Base-by-base conservation (phyloP, 2,329 filamentous ascomycete species). In the Didymella glomerata region DNA sequence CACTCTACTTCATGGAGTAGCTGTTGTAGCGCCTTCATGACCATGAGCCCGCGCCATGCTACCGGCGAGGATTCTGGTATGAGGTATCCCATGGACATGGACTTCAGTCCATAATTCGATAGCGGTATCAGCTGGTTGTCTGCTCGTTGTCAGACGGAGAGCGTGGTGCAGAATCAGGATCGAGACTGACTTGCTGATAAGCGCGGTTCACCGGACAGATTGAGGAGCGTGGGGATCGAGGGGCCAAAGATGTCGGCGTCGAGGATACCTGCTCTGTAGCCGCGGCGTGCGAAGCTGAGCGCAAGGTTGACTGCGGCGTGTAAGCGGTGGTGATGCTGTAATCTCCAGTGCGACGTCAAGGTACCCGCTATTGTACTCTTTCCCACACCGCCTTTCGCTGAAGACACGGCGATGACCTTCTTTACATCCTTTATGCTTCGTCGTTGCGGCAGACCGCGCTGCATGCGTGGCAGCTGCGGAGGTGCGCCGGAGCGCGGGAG, bases 21-120 rank as follows among this genome's bases (percentile, higher is more conserved):
- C 74, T 99, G 95, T 68, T 97, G 93, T 64, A 99, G 84, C 0
- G 95, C 95, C 74, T 98, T 99, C 84, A 96, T 96, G 14, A 98
- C 91, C 93, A 99, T 97, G 2, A 97, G 85, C 0, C 95, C 95
- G 50, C 95, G 88, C 95, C 95, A 99, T 30, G 95, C 93, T 16
- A 99, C 90, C 0, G 93, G 92, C 5, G 91, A 90, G 11, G 88
- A 85, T 65, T 92, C 89, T 20, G 86, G 86, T 1, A 97, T 88
- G 0, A 99, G 84, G 66, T 97, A 98, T 48, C 95, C 95, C 91
- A 99, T 98, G 0, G 93, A 97, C 95, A 99, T 99, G 54, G 93
- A 96, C 78, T 96, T 96, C 56, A 99, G 85, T 40, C 95, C 95
- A 80, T 98, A 98, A 74, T 96, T 97, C 22, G 91, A 93, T 24